Conservation (phyloP, 75 land plant species). For the Selaginella tamariscina region DNA sequence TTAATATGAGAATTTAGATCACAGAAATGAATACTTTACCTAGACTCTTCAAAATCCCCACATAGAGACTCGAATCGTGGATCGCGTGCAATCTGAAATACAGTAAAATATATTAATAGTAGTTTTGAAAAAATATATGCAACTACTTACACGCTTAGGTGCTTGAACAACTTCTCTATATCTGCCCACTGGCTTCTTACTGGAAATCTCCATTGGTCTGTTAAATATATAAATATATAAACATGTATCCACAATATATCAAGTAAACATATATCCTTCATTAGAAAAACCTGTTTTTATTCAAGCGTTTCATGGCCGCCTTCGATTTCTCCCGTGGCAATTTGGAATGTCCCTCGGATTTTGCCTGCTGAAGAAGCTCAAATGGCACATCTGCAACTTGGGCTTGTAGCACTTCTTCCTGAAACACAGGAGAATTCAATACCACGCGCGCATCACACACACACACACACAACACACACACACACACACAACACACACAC, state of each 20-base stretch:
- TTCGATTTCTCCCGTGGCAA: conserved; percentile 5
- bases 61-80: conserved; percentile 85
- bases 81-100: conserved; percentile 52
- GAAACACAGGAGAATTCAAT: conserved; percentile 2
- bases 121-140: conserved; percentile 10
- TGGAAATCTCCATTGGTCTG: conserved; percentile 76
- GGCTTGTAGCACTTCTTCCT: conserved; percentile 25
- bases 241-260: not conserved
- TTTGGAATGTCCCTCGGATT: conserved; percentile 22
- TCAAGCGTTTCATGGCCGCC: conserved; percentile 18
- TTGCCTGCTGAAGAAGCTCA: conserved; percentile 30
- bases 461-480: too few species aligned
- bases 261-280: too few species aligned
- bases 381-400: conserved; percentile 35
- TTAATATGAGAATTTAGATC: not conserved
- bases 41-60: conserved; percentile 47
- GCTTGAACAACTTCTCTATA: conserved; percentile 67
- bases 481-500: too few species aligned
- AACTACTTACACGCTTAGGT: conserved; percentile 49
- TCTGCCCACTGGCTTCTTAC: conserved; percentile 57
- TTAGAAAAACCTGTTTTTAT: conserved; percentile 26
- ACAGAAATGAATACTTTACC: conserved; percentile 31
- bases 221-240: conserved; percentile 2
- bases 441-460: too few species aligned
- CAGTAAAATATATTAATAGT: not conserved